phyloP scores from a whole-genome alignment of 805 yeast genomes.

The Teunomyces atbi region DNA sequence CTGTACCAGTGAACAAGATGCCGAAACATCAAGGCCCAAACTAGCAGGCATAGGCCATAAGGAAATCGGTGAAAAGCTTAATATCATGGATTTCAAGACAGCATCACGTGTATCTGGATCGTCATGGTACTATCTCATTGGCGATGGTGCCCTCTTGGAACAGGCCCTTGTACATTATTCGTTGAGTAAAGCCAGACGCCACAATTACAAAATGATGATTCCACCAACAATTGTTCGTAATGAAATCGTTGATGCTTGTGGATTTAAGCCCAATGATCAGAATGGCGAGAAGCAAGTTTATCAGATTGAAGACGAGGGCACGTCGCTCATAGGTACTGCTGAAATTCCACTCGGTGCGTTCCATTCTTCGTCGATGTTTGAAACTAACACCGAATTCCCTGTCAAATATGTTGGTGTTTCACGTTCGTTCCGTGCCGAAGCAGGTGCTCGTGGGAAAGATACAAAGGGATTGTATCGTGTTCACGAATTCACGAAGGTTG shows the following conservation, averaged over 20 bases:
- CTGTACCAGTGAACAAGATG: constrained; percentile 33
- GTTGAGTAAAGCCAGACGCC: constrained; percentile 56
- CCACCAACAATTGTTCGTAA: constrained; percentile 87
- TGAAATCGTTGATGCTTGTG: constrained; percentile 84
- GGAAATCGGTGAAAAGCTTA: constrained; percentile 62
- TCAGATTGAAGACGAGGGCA: constrained; percentile 49
- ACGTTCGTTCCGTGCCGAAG: constrained; percentile 90
- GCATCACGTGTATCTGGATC: constrained; percentile 78
- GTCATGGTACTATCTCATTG: constrained; percentile 84
- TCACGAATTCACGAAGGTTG: constrained; percentile 95
- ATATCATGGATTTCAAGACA: constrained; percentile 63
- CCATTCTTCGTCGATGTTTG: constrained; percentile 51
- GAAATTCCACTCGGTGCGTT: constrained; percentile 91
- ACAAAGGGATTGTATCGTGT: constrained; percentile 91
- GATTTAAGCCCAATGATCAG: constrained; percentile 89
- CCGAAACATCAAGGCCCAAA: constrained; percentile 12
- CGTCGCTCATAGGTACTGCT: constrained; percentile 89
- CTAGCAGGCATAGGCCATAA: constrained; percentile 54
- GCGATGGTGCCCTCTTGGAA: constrained; percentile 85
- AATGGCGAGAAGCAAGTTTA: constrained; percentile 86
- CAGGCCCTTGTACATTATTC: constrained; percentile 87
- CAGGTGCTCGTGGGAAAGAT: constrained; percentile 93
- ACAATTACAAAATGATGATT: constrained; percentile 66
- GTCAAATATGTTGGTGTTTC: constrained; percentile 72
- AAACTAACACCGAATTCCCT: constrained; percentile 44